Evolutionary conservation across 495 filamentous ascomycete genomes (phyloP).

Genomic region (Aspergillus hancockii): DNA sequence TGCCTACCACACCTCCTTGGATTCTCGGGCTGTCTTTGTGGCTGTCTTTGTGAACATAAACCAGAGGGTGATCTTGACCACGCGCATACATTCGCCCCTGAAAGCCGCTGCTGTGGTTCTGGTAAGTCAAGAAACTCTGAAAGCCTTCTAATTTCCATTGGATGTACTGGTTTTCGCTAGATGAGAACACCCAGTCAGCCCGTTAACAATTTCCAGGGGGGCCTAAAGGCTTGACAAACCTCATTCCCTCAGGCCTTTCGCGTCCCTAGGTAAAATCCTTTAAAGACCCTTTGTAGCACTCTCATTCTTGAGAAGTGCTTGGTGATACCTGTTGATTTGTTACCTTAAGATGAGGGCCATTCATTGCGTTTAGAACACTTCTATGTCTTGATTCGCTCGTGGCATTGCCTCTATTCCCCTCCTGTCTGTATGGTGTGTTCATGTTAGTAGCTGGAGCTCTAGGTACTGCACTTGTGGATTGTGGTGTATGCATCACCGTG

Average conservation of each 20-base stretch:
- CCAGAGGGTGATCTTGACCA: neutral
- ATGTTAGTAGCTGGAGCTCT: neutral
- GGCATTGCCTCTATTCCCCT: neutral
- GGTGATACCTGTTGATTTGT: neutral
- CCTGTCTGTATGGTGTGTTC: neutral
- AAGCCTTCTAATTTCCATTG: conserved; percentile 8
- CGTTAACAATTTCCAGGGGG: neutral
- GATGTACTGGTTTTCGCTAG: conserved; percentile 8
- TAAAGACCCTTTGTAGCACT: neutral
- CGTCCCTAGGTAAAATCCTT: neutral
- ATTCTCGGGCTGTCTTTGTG: neutral
- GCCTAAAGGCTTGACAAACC: conserved; percentile 1
- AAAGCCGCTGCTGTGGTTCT: neutral
- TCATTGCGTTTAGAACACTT: conserved; percentile 1
- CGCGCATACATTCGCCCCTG: neutral
- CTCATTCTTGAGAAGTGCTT: conserved; percentile 3
- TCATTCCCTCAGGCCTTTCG: neutral
- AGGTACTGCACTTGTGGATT: neutral
- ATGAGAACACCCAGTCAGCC: neutral
- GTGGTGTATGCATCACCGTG: neutral
- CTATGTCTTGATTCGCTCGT: neutral
- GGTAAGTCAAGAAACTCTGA: conserved; percentile 3
- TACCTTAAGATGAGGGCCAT: neutral
- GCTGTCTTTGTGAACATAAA: neutral
- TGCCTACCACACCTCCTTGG: neutral